Evolutionary conservation across 2,329 filamentous ascomycete genomes (phyloP).

Genomic region (Chaetomiaceae sp.): DNA sequence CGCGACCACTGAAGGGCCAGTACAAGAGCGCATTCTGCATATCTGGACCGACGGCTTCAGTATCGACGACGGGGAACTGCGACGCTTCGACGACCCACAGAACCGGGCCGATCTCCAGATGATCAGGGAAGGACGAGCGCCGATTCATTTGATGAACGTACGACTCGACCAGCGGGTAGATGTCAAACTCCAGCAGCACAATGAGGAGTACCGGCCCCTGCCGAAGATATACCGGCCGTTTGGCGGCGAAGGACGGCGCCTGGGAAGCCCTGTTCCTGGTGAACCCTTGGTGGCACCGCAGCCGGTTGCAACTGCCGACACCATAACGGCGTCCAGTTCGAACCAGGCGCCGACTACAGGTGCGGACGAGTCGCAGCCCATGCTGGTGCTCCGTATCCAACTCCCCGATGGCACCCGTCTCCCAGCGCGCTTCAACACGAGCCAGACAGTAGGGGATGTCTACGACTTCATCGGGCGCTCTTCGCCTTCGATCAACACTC

Average conservation of each 20-base stretch:
- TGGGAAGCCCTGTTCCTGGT: slow-evolving; percentile 74
- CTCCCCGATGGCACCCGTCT: slow-evolving; percentile 73
- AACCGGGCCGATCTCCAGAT: slow-evolving; percentile 69
- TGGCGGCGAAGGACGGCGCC: slow-evolving; percentile 63
- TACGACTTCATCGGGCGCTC: slow-evolving; percentile 70
- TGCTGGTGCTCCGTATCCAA: slow-evolving; percentile 68
- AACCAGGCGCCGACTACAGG: slow-evolving; percentile 35
- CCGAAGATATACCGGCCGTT: slow-evolving; percentile 77
- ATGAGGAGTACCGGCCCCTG: slow-evolving; percentile 67
- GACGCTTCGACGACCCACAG: slow-evolving; percentile 72
- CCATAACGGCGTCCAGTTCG: slow-evolving; percentile 30
- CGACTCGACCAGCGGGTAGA: slow-evolving; percentile 70
- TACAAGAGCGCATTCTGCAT: slow-evolving; percentile 66
- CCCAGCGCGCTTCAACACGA: slow-evolving; percentile 76
- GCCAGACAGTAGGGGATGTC: slow-evolving; percentile 71
- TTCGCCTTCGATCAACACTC: slow-evolving; percentile 49
- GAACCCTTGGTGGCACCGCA: slow-evolving; percentile 37
- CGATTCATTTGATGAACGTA: slow-evolving; percentile 74
- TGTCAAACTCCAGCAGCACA: slow-evolving; percentile 71
- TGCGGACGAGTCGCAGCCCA: slow-evolving; percentile 64
- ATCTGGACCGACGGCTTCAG: slow-evolving; percentile 84
- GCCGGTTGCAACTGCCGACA: slow-evolving; percentile 27
- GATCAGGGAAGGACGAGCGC: slow-evolving; percentile 73
- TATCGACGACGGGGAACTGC: slow-evolving; percentile 74
- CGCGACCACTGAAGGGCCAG: slow-evolving; percentile 38